Percentiles rank a stretch among this genome's conserved stretches.
These are phyloP conservation scores for Phytophthora constricta DNA, from an alignment of 352 stramenopile species.

Conservation along the genomic window DNA sequence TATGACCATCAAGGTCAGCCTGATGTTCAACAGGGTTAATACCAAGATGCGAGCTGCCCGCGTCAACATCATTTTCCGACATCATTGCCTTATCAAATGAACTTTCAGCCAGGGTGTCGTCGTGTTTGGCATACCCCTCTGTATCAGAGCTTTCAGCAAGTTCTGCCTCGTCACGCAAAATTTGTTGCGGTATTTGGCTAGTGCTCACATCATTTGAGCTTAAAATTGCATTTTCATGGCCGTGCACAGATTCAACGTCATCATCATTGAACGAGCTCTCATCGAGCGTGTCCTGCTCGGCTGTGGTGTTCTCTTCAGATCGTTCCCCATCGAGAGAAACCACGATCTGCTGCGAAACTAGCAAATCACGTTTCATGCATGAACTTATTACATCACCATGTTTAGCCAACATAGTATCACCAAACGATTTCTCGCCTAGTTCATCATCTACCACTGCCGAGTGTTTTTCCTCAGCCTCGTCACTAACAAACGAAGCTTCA, in stretches of 20 bases:
- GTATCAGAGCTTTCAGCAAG: conserved; percentile 17
- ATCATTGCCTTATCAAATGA: conserved; percentile 20
- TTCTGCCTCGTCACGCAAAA: conserved; percentile 2
- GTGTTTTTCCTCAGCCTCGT: conserved; percentile 19
- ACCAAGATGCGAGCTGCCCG: no score
- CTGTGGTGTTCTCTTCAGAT: conserved; percentile 5
- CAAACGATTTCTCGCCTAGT: conserved; percentile 22
- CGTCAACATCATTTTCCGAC: conserved; percentile 16
- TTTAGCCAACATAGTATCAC: conserved; percentile 14
- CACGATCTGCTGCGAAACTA: not conserved
- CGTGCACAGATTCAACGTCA: not conserved
- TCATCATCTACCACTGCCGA: conserved; percentile 14
- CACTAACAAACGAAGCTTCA: conserved; percentile 30
- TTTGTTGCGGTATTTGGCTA: not conserved
- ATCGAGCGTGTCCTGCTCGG: conserved; percentile 22
- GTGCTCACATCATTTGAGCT: not conserved
- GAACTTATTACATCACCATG: not conserved
- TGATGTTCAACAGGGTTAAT: not conserved
- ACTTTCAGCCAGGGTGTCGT: conserved; percentile 7
- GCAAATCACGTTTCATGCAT: not conserved
- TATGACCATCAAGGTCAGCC: no score
- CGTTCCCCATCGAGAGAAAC: not conserved
- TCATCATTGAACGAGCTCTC: conserved; percentile 34
- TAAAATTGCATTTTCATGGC: conserved; percentile 9
- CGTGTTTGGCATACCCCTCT: no score